phyloP scores from a whole-genome alignment of 2,329 filamentous ascomycete genomes.

The Kalmusia sp. region DNA sequence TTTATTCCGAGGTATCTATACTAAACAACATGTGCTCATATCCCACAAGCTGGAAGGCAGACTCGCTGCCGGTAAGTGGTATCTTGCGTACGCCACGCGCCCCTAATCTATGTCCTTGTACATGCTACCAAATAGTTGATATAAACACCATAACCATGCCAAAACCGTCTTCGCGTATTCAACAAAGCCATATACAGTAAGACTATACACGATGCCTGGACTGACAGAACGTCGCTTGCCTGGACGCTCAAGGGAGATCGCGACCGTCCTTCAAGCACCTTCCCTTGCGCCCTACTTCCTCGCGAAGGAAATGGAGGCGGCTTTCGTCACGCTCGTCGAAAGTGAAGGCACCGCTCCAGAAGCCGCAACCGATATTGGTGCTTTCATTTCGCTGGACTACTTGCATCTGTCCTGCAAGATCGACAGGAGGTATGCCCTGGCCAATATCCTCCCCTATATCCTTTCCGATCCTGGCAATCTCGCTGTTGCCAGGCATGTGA shows the following conservation, averaged over 20 bases:
- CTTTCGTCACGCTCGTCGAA: slow-evolving; percentile 41
- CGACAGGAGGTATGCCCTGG: slow-evolving; percentile 43
- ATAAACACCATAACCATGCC: background rate
- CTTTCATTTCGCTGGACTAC: slow-evolving; percentile 42
- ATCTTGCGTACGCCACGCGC: background rate
- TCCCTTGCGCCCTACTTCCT: slow-evolving; percentile 48
- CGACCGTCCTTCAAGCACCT: slow-evolving; percentile 45
- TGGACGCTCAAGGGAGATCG: background rate
- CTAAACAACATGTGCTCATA: no score
- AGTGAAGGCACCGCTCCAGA: slow-evolving; percentile 46
- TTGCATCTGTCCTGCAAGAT: slow-evolving; percentile 41
- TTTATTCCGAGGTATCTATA: no score
- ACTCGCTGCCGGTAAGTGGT: no score
- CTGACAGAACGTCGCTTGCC: background rate
- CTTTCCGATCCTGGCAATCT: slow-evolving; percentile 46
- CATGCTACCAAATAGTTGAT: background rate
- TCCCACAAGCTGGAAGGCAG: no score
- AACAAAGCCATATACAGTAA: background rate
- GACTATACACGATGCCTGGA: background rate
- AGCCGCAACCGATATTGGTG: slow-evolving; percentile 49
- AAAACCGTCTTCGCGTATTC: background rate
- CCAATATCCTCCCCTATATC: slow-evolving; percentile 31
- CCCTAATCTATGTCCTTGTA: background rate
- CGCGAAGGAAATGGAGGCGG: slow-evolving; percentile 41
- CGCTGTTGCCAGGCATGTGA: slow-evolving; percentile 49